Evolutionary conservation across 345 rosid species (phyloP).

Genomic region (Balakata baccata): DNA sequence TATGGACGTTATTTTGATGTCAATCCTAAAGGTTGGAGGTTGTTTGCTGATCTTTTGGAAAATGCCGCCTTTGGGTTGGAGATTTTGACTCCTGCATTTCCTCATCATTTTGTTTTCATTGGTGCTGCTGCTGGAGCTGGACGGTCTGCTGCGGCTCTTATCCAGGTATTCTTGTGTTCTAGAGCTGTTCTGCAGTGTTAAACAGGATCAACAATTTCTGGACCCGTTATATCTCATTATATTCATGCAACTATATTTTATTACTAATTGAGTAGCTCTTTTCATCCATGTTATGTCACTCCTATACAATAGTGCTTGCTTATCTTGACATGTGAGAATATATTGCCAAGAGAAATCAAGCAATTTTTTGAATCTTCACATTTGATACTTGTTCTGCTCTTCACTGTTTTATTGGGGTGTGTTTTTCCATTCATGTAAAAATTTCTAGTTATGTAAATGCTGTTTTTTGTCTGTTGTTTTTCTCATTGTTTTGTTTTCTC

Average conservation of each 20-base stretch:
- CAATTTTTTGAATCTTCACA: not conserved
- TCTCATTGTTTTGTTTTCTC: not conserved
- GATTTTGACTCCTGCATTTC: constrained; percentile 88
- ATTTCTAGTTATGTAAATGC: not conserved
- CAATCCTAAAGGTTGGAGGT: constrained; percentile 93
- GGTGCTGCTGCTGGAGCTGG: constrained; percentile 96
- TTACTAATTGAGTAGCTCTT: not conserved
- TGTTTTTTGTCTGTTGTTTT: not conserved
- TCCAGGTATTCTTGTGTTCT: constrained; percentile 49
- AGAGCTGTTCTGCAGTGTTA: not conserved
- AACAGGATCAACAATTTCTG: not conserved
- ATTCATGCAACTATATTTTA: not conserved
- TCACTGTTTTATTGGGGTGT: not conserved
- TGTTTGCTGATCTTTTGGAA: constrained; percentile 94
- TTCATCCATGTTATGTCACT: not conserved
- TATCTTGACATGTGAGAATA: not conserved
- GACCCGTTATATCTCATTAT: not conserved
- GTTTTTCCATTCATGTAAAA: not conserved
- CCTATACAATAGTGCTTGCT: not conserved
- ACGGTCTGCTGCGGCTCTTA: constrained; percentile 88
- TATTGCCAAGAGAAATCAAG: not conserved
- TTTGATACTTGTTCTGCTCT: not conserved
- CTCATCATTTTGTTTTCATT: constrained; percentile 67
- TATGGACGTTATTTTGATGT: constrained; percentile 95
- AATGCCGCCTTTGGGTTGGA: constrained; percentile 91